Conservation (phyloP, 805 yeast species). For the Metschnikowia gruessii region DNA sequence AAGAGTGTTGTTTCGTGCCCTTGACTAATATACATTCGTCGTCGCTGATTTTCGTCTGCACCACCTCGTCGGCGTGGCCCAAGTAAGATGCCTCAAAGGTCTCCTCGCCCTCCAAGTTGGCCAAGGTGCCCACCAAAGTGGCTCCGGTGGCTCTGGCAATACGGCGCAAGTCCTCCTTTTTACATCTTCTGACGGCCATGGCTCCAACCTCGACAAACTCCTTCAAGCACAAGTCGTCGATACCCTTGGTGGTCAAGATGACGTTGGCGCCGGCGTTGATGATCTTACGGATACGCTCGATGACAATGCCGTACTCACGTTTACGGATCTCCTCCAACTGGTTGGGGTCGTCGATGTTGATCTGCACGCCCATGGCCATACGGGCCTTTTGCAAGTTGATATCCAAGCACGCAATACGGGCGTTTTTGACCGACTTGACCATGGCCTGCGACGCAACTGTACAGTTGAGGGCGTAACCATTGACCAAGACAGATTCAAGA, state of each 20-base stretch:
- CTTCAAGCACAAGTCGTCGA: conserved; percentile 88
- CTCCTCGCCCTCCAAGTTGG: conserved; percentile 95
- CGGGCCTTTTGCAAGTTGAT: conserved; percentile 92
- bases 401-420: conserved; percentile 85
- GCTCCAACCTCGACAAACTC: conserved; percentile 88
- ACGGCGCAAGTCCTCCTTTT: conserved; percentile 93
- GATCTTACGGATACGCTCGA: conserved; percentile 80
- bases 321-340: conserved; percentile 90
- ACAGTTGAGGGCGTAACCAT: conserved; percentile 96
- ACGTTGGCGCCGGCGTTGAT: conserved; percentile 90
- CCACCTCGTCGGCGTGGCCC: conserved; percentile 88
- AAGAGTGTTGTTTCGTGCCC: conserved; percentile 88
- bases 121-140: conserved; percentile 77
- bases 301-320: conserved; percentile 80
- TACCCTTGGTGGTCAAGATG: conserved; percentile 89
- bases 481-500: conserved; percentile 76
- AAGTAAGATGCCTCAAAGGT: conserved; percentile 79
- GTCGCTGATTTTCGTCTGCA: conserved; percentile 87
- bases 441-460: conserved; percentile 97
- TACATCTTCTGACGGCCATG: conserved; percentile 96
- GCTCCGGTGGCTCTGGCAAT: conserved; percentile 99
- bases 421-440: conserved; percentile 66
- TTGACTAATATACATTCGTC: conserved; percentile 93
- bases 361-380: conserved; percentile 98
- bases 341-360: conserved; percentile 95